Evolutionary conservation across 1,284 basidiomycete genomes (phyloP).

Genomic region (Amylostereum chailletii): DNA sequence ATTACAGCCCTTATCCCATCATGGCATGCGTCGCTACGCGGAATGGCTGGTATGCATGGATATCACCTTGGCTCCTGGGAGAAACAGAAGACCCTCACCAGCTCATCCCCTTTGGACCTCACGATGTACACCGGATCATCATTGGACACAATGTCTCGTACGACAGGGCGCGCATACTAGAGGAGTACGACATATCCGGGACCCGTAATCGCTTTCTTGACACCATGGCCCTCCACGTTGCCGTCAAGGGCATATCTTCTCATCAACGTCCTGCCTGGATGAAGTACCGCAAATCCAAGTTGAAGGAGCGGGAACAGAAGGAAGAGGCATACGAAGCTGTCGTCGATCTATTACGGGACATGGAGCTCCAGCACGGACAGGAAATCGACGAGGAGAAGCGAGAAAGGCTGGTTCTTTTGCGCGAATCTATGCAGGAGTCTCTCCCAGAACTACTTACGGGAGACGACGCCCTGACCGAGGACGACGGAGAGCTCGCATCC

Average conservation of each 20-base stretch:
- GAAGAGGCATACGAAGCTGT: slow-evolving; percentile 54
- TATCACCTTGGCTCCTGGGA: slow-evolving; percentile 87
- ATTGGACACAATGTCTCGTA: slow-evolving; percentile 96
- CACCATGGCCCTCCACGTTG: slow-evolving; percentile 93
- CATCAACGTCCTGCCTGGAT: slow-evolving; percentile 93
- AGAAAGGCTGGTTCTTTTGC: slow-evolving; percentile 21
- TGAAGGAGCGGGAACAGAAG: slow-evolving; percentile 38
- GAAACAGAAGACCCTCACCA: slow-evolving; percentile 59
- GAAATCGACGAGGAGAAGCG: slow-evolving; percentile 21
- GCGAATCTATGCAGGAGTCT: slow-evolving; percentile 27
- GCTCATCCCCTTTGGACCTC: slow-evolving; percentile 66
- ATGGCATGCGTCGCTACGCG: slow-evolving; percentile 86
- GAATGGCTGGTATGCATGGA: slow-evolving; percentile 92
- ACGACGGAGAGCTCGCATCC: slow-evolving; percentile 29
- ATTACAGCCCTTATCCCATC: slow-evolving; percentile 74
- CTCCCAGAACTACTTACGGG: slow-evolving; percentile 31
- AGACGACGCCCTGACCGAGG: slow-evolving; percentile 28
- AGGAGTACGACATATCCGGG: slow-evolving; percentile 75
- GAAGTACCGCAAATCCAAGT: slow-evolving; percentile 67
- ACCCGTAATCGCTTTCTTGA: slow-evolving; percentile 84
- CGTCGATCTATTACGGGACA: slow-evolving; percentile 37
- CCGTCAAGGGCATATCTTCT: slow-evolving; percentile 90
- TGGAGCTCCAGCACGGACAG: slow-evolving; percentile 33
- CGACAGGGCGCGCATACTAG: slow-evolving; percentile 77
- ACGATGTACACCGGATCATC: slow-evolving; percentile 50